phyloP scores from a whole-genome alignment of 2,329 filamentous ascomycete species.

The Cryphonectria naterciae region DNA sequence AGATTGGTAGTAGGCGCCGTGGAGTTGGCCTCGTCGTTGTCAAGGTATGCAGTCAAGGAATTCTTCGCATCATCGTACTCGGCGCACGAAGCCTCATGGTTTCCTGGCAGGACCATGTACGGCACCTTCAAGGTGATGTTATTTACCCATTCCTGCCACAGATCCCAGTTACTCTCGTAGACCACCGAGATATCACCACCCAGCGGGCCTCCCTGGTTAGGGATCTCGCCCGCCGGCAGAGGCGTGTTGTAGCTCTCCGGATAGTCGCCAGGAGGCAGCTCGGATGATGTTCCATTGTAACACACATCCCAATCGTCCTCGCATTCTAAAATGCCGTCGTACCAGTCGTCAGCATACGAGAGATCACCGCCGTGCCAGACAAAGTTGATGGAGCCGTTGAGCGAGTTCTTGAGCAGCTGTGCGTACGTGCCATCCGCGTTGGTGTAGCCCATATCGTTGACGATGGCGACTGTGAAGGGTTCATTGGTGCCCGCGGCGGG shows the following conservation, averaged over 20 bases:
- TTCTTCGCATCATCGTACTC: constrained; percentile 53
- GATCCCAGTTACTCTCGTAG: constrained; percentile 56
- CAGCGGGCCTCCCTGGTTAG: constrained; percentile 50
- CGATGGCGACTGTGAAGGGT: constrained; percentile 49
- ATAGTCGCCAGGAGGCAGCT: constrained; percentile 44
- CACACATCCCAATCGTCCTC: constrained; percentile 52
- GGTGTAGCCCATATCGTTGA: constrained; percentile 60
- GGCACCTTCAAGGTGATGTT: constrained; percentile 47
- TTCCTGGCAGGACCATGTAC: constrained; percentile 55
- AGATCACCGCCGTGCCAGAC: constrained; percentile 59
- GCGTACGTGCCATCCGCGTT: constrained; percentile 53
- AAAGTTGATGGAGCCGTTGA: constrained; percentile 50
- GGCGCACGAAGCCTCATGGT: constrained; percentile 53
- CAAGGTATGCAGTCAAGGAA: constrained; percentile 50
- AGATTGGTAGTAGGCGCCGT: constrained; percentile 43
- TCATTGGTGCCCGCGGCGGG: constrained; percentile 46
- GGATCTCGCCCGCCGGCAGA: constrained; percentile 47
- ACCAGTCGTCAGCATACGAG: constrained; percentile 56
- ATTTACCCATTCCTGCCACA: constrained; percentile 55
- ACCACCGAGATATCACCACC: constrained; percentile 54
- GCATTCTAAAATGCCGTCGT: constrained; percentile 54
- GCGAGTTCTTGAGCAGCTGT: constrained; percentile 44
- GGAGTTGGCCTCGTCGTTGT: constrained; percentile 47
- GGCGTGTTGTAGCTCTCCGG: constrained; percentile 48
- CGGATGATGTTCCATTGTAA: constrained; percentile 52